Evolutionary conservation across 2,329 filamentous ascomycete genomes (phyloP), one percentile per base, ranked within the genome.

Genomic region (Colletotrichum orchidophilum): DNA sequence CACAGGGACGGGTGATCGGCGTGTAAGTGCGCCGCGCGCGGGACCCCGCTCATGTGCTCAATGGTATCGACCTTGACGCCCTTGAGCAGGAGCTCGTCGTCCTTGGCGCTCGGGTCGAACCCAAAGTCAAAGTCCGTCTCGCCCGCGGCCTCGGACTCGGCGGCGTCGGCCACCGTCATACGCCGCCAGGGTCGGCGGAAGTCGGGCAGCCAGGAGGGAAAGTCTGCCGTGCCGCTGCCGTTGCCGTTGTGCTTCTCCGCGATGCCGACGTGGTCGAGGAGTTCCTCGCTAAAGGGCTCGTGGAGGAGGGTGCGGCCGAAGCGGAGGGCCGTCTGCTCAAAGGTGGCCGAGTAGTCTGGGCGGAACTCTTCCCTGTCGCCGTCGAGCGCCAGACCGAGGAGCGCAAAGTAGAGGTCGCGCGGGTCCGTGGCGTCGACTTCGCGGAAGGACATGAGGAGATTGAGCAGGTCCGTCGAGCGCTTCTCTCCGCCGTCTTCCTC

Each of bases 351-450:
- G 66, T 72, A 72, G 29, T 72, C 66, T 12, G 70, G 70, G 46
- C 66, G 70, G 66, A 72, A 72, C 49, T 72, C 70, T 3, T 53
- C 46, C 13, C 61, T 70, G 60, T 74, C 73, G 9, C 71, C 73
- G 42, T 74, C 73, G 1, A 64, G 50, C 7, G 73, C 73, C 3
- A 74, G 46, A 52, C 60, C 67, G 26, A 73, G 71, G 27, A 73
- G 62, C 13, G 66, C 66, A 11, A 67, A 73, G 57, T 71, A 70
- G 9, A 66, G 54, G 5, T 74, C 73, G 15, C 73, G 71, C 8
- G 73, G 66, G 53, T 74, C 73, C 9, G 63, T 49, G 21, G 70
- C 71, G 46, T 66, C 64, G 60, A 74, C 71, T 11, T 74, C 71
- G 57, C 73, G 73, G 70, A 72, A 70, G 13, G 70, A 65, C 31